These are phyloP conservation scores for Aureobasidium lini DNA, from an alignment of 2,329 filamentous ascomycete species.

Conservation along the genomic window DNA sequence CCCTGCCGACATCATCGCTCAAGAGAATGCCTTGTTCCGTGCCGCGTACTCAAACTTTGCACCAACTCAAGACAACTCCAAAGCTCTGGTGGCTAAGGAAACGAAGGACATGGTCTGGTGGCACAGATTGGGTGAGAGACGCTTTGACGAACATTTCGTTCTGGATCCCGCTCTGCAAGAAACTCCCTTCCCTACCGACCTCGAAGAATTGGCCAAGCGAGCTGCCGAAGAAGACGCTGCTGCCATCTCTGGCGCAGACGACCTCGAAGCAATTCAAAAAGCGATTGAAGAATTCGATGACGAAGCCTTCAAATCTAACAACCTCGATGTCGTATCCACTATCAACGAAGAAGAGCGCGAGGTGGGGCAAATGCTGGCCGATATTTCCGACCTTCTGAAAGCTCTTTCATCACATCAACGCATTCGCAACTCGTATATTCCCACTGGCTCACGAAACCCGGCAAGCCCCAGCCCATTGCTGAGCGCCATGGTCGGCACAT, in stretches of 20 bases:
- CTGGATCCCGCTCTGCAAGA: slow-evolving; percentile 36
- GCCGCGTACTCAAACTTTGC: slow-evolving; percentile 76
- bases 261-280: slow-evolving; percentile 21
- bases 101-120: slow-evolving; percentile 67
- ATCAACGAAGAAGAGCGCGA: slow-evolving; percentile 28
- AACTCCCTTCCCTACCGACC: slow-evolving; percentile 21
- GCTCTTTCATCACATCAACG: slow-evolving; percentile 71
- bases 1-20: slow-evolving; percentile 36
- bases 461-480: slow-evolving; percentile 59
- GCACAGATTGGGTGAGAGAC: slow-evolving; percentile 57
- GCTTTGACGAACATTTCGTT: slow-evolving; percentile 58
- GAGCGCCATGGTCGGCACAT: slow-evolving; percentile 45
- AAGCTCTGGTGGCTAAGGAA: slow-evolving; percentile 60
- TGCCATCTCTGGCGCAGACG: slow-evolving; percentile 16
- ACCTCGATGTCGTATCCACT: slow-evolving; percentile 15
- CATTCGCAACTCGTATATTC: slow-evolving; percentile 65
- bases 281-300: slow-evolving; percentile 22
- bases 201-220: slow-evolving; percentile 15
- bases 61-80: slow-evolving; percentile 65
- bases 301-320: slow-evolving; percentile 16
- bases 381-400: slow-evolving; percentile 68
- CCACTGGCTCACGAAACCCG: slow-evolving; percentile 37
- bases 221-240: neutral
- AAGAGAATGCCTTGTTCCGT: slow-evolving; percentile 65
- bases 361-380: slow-evolving; percentile 49